Evolutionary conservation across 805 yeast genomes (phyloP).

Genomic region (Ogataea parapolymorpha): DNA sequence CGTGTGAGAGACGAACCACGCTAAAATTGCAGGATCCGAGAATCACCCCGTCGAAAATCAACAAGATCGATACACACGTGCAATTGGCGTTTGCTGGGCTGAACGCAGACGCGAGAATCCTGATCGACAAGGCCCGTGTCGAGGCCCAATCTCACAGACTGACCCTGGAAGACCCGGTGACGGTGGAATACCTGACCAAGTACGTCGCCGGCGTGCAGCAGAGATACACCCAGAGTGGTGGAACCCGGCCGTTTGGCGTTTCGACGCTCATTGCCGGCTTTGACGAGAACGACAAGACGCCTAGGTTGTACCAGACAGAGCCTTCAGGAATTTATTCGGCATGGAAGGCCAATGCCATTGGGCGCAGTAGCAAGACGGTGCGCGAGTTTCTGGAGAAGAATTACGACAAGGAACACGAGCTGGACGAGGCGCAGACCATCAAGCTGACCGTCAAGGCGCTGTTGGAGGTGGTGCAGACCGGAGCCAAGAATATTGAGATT

Average conservation of each 20-base stretch:
- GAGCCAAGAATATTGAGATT: constrained; percentile 93
- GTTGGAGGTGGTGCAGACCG: constrained; percentile 96
- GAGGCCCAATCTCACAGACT: constrained; percentile 95
- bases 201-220: constrained; percentile 98
- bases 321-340: constrained; percentile 97
- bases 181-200: constrained; percentile 86
- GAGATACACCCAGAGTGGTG: constrained; percentile 95
- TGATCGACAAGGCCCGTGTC: constrained; percentile 91
- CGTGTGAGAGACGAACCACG: constrained; percentile 95
- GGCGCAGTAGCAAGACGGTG: constrained; percentile 91
- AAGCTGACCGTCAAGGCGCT: constrained; percentile 81
- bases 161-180: constrained; percentile 91
- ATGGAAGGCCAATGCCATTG: constrained; percentile 98
- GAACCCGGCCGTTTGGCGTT: constrained; percentile 97
- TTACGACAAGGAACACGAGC: constrained; percentile 53
- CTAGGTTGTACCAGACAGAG: constrained; percentile 89
- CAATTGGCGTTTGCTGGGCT: constrained; percentile 94
- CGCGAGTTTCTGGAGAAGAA: constrained; percentile 93
- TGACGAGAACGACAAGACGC: constrained; percentile 77
- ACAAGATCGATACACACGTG: constrained; percentile 85
- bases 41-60: constrained; percentile 92
- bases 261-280: constrained; percentile 95
- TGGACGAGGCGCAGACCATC: constrained; percentile 66
- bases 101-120: constrained; percentile 96
- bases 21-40: constrained; percentile 94